Conservation (phyloP, 2,329 filamentous ascomycete genomes). For the Aspergillus tanneri region DNA sequence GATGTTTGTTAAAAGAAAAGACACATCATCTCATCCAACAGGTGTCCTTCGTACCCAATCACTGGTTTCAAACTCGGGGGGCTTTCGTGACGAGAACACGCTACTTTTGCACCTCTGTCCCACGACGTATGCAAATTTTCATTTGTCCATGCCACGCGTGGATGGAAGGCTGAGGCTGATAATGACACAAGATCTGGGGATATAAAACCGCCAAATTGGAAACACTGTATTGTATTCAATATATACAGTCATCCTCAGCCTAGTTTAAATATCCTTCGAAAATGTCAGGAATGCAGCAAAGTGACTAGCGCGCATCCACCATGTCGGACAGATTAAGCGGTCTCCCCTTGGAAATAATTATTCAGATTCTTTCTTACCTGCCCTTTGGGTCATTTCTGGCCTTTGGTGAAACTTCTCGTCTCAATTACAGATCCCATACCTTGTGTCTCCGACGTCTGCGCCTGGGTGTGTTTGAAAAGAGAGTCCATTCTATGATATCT, state of each 20-base stretch:
- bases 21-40: too few relatives aligned
- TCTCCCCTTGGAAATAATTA: slow-evolving; percentile 34
- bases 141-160: background rate
- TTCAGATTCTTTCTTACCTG: slow-evolving; percentile 33
- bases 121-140: background rate
- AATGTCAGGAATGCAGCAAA: too few relatives aligned
- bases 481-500: slow-evolving; percentile 33
- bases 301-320: background rate
- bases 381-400: slow-evolving; percentile 29
- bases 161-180: background rate
- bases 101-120: background rate
- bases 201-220: too few relatives aligned
- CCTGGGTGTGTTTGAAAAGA: slow-evolving; percentile 34
- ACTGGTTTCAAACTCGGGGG: background rate
- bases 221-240: too few relatives aligned
- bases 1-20: background rate
- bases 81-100: background rate
- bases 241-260: too few relatives aligned
- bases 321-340: slow-evolving; percentile 22
- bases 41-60: background rate
- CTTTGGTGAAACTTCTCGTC: slow-evolving; percentile 33
- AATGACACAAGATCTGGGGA: background rate
- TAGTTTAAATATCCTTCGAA: too few relatives aligned
- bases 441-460: slow-evolving; percentile 31
- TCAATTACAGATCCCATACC: slow-evolving; percentile 28